These are phyloP conservation scores for Trypanosomatidae sp. DNA, from an alignment of 208 protist genomes.

Conservation along the genomic window DNA sequence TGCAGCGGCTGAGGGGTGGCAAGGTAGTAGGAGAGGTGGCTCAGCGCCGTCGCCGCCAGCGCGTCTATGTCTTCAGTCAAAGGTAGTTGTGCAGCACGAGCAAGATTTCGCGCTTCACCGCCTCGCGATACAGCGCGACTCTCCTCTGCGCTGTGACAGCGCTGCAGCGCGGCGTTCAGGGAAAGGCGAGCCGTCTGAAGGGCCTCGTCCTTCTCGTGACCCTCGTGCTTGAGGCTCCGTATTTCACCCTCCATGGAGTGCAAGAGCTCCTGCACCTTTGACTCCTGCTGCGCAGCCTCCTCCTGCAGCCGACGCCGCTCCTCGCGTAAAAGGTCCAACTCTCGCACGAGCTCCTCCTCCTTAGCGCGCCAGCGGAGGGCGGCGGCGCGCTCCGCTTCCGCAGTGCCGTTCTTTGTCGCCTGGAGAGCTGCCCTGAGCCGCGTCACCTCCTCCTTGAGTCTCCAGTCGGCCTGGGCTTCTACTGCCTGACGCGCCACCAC, in stretches of 20 bases:
- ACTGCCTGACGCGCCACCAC: constrained; percentile 38
- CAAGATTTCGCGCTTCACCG: no score
- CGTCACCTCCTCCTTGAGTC: constrained; percentile 68
- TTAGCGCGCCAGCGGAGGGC: constrained; percentile 41
- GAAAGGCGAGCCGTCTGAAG: constrained; percentile 15
- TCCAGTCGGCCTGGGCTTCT: constrained; percentile 7
- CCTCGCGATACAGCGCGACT: no score
- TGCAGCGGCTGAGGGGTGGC: constrained; percentile 22
- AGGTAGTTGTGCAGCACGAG: no score
- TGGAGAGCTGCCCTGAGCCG: constrained; percentile 37
- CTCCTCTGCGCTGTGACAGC: no score
- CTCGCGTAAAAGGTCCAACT: constrained; percentile 60
- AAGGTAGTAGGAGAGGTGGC: constrained; percentile 29
- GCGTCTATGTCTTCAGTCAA: constrained; percentile 28
- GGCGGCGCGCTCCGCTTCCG: constrained; percentile 23
- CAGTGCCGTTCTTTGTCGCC: constrained; percentile 11
- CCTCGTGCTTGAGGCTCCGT: constrained; percentile 11
- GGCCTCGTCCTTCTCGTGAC: constrained; percentile 19
- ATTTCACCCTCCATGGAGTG: constrained; percentile 41
- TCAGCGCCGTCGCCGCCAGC: constrained; percentile 25
- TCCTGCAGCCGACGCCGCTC: constrained; percentile 35
- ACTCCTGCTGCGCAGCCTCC: constrained; percentile 28
- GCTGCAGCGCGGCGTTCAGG: background rate
- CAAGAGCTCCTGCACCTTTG: constrained; percentile 35
- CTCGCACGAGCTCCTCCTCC: constrained; percentile 58